A percentile compares a stretch with the other conserved stretches of the same genome.
Conservation (phyloP, 73 alveolate species). For the Tetrahymena borealis region DNA sequence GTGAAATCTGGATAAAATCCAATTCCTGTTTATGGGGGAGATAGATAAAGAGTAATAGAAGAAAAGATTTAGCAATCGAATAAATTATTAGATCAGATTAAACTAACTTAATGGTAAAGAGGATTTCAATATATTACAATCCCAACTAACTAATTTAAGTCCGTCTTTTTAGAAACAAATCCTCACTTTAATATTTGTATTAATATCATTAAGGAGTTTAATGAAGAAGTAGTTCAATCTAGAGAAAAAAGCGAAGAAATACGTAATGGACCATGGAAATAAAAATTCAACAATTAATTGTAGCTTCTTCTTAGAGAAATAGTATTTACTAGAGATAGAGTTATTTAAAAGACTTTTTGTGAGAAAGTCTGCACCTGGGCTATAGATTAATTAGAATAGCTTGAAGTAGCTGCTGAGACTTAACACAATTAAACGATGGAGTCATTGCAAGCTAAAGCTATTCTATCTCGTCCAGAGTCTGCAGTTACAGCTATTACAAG, state of each 20-base stretch:
- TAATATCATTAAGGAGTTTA: neutral
- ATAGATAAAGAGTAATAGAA: neutral
- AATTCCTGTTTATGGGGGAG: neutral
- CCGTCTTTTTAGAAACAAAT: neutral
- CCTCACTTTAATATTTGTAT: neutral
- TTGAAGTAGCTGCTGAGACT: neutral
- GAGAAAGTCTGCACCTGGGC: neutral
- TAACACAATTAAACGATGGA: neutral
- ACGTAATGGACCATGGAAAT: neutral
- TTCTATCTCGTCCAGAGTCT: neutral
- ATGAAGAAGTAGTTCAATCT: neutral
- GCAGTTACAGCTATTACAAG: neutral
- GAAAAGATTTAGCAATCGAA: neutral
- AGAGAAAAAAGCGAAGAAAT: neutral
- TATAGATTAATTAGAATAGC: neutral
- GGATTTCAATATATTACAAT: neutral
- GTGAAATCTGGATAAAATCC: neutral
- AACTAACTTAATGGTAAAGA: neutral
- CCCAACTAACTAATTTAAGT: neutral
- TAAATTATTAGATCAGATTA: neutral
- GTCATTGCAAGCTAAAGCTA: neutral
- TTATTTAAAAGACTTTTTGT: neutral
- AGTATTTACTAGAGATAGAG: neutral
- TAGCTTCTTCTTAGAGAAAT: neutral
- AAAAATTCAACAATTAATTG: neutral